Evolutionary conservation across 108 stramenopile genomes (phyloP).

Genomic region (Discostella pseudostelligera): DNA sequence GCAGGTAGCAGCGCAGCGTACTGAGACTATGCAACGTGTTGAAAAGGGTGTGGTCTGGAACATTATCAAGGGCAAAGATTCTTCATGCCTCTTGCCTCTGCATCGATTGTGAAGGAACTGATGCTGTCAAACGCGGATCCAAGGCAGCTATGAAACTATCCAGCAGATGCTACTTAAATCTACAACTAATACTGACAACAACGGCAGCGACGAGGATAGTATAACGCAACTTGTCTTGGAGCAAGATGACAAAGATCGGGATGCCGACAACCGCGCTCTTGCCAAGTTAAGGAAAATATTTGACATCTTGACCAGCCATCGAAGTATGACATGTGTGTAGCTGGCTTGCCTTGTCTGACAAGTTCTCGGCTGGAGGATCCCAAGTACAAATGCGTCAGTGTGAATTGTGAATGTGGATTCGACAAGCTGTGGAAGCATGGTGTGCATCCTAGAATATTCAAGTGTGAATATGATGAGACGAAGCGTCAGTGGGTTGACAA

Average conservation of each 20-base stretch:
- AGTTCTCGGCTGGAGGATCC: not conserved
- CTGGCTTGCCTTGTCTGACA: constrained; percentile 4
- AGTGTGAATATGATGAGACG: not conserved
- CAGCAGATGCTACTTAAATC: not conserved
- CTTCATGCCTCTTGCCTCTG: constrained; percentile 1
- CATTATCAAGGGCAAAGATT: constrained; percentile 1
- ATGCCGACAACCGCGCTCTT: not conserved
- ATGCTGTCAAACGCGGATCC: constrained; percentile 3
- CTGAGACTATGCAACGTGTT: too few species aligned
- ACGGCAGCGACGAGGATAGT: not conserved
- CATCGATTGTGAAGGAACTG: constrained; percentile 1
- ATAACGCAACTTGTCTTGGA: not conserved
- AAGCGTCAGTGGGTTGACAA: not conserved
- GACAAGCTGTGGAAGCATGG: constrained; percentile 9
- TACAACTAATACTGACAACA: not conserved
- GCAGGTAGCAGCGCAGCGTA: too few species aligned
- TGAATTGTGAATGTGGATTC: not conserved
- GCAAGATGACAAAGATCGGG: not conserved
- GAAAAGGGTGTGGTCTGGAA: too few species aligned
- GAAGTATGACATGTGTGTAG: constrained; percentile 9
- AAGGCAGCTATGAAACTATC: constrained; percentile 6
- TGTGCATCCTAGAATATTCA: not conserved
- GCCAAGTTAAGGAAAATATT: not conserved
- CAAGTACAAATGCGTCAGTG: not conserved
- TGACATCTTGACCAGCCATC: not conserved